phyloP scores from a whole-genome alignment of 2,329 filamentous ascomycete species.

The Didymella pomorum region DNA sequence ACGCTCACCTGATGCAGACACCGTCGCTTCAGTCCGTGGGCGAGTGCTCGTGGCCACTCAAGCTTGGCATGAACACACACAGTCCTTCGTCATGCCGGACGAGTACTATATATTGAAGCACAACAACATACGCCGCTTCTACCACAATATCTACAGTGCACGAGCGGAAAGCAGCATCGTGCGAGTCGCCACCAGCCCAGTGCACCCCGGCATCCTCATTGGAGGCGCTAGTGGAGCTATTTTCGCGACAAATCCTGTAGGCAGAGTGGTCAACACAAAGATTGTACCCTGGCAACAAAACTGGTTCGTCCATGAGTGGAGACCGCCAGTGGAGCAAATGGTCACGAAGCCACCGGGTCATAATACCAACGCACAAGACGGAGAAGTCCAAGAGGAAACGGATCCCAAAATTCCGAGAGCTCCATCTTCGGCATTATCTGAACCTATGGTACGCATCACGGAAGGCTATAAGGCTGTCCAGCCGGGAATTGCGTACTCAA shows the following conservation, averaged over 20 bases:
- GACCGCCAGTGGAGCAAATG: conserved; percentile 33
- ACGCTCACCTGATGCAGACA: conserved; percentile 56
- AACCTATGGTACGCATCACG: conserved; percentile 48
- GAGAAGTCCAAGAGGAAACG: background rate
- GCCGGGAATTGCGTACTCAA: conserved; percentile 35
- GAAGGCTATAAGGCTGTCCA: conserved; percentile 53
- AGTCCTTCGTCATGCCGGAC: conserved; percentile 63
- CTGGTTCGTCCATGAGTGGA: conserved; percentile 68
- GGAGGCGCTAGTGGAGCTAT: conserved; percentile 63
- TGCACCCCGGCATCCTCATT: conserved; percentile 64
- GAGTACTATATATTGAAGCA: conserved; percentile 62
- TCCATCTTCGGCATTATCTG: conserved; percentile 22
- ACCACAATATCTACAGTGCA: conserved; percentile 53
- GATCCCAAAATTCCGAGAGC: conserved; percentile 6
- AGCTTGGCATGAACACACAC: conserved; percentile 64
- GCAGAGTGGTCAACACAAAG: conserved; percentile 60
- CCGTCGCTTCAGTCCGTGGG: conserved; percentile 56
- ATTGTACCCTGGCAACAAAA: conserved; percentile 61
- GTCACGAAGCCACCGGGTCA: conserved; percentile 5
- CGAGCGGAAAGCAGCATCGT: conserved; percentile 50
- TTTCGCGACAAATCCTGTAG: conserved; percentile 60
- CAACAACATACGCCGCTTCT: conserved; percentile 62
- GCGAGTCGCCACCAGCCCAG: conserved; percentile 57
- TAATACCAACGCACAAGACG: background rate
- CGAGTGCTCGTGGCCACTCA: conserved; percentile 60